A percentile compares a stretch with the other conserved stretches of the same genome.
Conservation (phyloP, 441 rosid species). For the Metrosideros polymorpha region DNA sequence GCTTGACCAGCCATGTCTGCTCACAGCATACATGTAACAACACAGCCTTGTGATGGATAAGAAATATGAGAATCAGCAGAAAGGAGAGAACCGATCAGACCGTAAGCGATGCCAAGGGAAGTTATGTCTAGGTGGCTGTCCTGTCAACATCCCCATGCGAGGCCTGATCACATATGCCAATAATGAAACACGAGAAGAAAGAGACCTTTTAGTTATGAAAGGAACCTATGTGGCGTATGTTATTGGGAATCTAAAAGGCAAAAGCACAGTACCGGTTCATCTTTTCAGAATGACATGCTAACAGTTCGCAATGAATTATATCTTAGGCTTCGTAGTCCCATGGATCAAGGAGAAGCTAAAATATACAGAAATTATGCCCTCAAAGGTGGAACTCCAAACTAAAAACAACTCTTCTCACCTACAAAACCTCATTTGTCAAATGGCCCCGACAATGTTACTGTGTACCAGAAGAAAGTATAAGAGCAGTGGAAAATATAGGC, state of each 20-base stretch:
- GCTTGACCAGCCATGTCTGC: neutral
- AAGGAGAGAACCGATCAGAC: neutral
- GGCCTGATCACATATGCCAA: neutral
- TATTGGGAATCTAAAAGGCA: neutral
- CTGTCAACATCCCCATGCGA: neutral
- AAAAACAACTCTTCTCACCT: neutral
- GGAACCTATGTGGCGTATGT: neutral
- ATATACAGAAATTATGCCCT: neutral
- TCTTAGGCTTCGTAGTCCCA: neutral
- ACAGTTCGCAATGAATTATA: neutral
- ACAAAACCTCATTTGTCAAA: neutral
- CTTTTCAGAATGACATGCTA: no score
- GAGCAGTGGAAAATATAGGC: neutral
- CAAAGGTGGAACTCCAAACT: neutral
- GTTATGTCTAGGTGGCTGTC: neutral
- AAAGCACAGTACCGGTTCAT: no score
- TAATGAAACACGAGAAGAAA: neutral
- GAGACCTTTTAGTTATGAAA: neutral
- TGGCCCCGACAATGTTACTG: neutral
- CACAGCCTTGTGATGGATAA: neutral
- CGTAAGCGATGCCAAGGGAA: neutral
- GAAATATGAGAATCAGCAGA: neutral
- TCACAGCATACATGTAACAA: neutral
- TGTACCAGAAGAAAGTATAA: neutral
- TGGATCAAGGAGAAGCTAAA: neutral